phyloP scores from a whole-genome alignment of 257 asterid genomes.

The Petunia secreta region DNA sequence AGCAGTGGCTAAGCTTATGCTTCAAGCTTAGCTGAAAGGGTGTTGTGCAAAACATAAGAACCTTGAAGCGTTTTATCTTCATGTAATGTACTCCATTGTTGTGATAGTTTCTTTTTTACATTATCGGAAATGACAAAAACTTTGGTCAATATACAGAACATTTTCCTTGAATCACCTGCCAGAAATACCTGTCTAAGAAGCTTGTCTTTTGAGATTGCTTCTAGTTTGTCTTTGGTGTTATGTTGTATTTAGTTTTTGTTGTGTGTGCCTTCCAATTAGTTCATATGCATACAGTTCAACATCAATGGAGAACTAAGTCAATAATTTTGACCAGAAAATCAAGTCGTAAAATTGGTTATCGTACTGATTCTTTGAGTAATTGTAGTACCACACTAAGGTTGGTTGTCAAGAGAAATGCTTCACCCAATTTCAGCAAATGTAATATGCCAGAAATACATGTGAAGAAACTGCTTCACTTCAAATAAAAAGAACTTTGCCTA shows the following conservation, averaged over 20 bases:
- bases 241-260: neutral
- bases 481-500: too few species aligned
- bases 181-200: neutral
- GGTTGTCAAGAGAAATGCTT: neutral
- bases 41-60: neutral
- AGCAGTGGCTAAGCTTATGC: neutral
- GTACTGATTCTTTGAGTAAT: neutral
- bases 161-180: neutral
- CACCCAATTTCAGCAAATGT: neutral
- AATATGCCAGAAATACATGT: too few species aligned
- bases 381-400: too few species aligned
- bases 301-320: neutral
- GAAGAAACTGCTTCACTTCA: too few species aligned
- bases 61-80: neutral
- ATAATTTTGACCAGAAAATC: too few species aligned
- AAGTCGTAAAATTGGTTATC: neutral
- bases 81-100: neutral
- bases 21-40: neutral
- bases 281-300: neutral
- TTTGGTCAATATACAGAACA: neutral
- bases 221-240: conserved; percentile 1
- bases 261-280: neutral
- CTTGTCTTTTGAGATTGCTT: neutral
- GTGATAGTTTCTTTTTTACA: neutral
- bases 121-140: neutral